Evolutionary conservation across 169 alveolate genomes (phyloP).

Genomic region (Plasmodium relictum): DNA sequence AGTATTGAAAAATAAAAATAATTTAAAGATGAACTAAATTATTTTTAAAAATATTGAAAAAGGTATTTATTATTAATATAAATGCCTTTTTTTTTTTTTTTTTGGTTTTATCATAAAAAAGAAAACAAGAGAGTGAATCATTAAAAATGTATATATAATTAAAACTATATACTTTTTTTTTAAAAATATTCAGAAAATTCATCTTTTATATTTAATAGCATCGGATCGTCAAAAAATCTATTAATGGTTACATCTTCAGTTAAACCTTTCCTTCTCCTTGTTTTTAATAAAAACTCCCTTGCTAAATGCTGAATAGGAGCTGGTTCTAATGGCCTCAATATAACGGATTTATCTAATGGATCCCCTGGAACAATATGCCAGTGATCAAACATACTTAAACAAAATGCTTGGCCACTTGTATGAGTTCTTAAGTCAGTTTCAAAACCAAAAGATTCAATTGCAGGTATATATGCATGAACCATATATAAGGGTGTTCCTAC

Average conservation of each 20-base stretch:
- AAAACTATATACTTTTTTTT: neutral
- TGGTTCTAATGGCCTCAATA: constrained; percentile 96
- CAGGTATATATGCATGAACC: constrained; percentile 97
- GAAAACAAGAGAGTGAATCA: no score
- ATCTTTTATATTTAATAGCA: constrained; percentile 81
- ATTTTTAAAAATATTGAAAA: neutral
- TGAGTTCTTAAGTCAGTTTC: constrained; percentile 99
- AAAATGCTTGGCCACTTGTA: constrained; percentile 98
- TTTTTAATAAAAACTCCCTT: constrained; percentile 98
- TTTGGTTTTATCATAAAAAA: no score
- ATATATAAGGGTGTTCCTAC: constrained; percentile 96
- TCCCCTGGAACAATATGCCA: constrained; percentile 99
- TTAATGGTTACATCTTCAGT: constrained; percentile 91
- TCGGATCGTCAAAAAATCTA: constrained; percentile 92
- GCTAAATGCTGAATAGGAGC: constrained; percentile 98
- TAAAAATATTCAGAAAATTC: constrained; percentile 58
- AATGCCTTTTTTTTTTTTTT: no score
- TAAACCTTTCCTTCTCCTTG: constrained; percentile 97
- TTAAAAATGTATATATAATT: no score
- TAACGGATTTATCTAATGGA: constrained; percentile 98
- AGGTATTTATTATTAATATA: neutral
- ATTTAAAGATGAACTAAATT: neutral
- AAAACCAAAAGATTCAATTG: constrained; percentile 99
- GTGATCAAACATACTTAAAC: constrained; percentile 96
- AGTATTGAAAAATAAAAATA: no score